phyloP scores from a whole-genome alignment of 805 yeast genomes.

The Candida caryicola region DNA sequence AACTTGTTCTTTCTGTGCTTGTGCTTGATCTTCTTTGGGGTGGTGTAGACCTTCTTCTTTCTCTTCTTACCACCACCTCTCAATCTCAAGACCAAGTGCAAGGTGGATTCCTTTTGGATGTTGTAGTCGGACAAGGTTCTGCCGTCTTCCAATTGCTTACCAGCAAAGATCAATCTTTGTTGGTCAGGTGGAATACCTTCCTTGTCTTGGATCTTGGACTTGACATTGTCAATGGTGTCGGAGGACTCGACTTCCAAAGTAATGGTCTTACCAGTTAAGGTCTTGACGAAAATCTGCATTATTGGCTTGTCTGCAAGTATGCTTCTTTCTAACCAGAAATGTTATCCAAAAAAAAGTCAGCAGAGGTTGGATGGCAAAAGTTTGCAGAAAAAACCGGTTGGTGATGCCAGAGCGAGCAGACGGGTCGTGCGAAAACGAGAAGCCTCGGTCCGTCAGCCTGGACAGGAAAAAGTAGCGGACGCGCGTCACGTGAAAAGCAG shows the following conservation, averaged over 20 bases:
- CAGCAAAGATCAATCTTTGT: slow-evolving; percentile 99
- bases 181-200: slow-evolving; percentile 99
- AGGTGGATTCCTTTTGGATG: slow-evolving; percentile 99
- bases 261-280: slow-evolving; percentile 99
- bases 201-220: slow-evolving; percentile 98
- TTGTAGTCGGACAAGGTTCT: slow-evolving; percentile 99
- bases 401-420: too few species aligned
- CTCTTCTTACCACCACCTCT: slow-evolving; percentile 99
- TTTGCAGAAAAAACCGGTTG: too few species aligned
- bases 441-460: not conserved
- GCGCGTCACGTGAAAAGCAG: not conserved
- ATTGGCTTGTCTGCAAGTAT: slow-evolving; percentile 41
- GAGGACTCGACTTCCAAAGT: slow-evolving; percentile 98
- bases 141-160: slow-evolving; percentile 99
- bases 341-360: not conserved
- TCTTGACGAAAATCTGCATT: slow-evolving; percentile 98
- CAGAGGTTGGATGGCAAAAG: not conserved
- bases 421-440: not conserved
- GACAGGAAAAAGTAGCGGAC: not conserved
- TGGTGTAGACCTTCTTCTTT: slow-evolving; percentile 99
- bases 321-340: slow-evolving; percentile 51
- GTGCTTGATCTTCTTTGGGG: slow-evolving; percentile 99
- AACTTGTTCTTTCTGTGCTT: slow-evolving; percentile 99
- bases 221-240: slow-evolving; percentile 98
- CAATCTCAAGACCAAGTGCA: slow-evolving; percentile 94